phyloP scores from a whole-genome alignment of 495 filamentous ascomycete species.

The Friedmanniomyces endolithicus region DNA sequence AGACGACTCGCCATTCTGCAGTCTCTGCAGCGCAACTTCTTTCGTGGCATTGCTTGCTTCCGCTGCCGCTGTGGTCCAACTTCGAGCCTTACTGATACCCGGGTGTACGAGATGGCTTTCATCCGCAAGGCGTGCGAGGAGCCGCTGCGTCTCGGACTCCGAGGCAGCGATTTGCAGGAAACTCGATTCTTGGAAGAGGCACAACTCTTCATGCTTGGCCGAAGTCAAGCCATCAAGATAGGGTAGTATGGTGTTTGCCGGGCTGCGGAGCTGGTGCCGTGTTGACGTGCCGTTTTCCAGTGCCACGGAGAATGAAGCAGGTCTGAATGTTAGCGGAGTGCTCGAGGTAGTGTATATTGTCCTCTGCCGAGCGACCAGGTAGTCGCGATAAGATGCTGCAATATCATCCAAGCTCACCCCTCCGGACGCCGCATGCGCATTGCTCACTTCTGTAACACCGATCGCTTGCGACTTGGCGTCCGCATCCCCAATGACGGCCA shows the following conservation, averaged over 20 bases:
- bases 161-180: slow-evolving; percentile 22
- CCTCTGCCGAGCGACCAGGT: slow-evolving; percentile 6
- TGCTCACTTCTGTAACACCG: not conserved
- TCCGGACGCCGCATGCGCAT: not conserved
- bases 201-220: slow-evolving; percentile 8
- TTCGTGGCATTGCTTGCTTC: slow-evolving; percentile 1
- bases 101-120: slow-evolving; percentile 29
- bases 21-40: not conserved
- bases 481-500: slow-evolving; percentile 21
- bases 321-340: not conserved
- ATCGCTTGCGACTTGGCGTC: not conserved
- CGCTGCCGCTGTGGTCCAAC: slow-evolving; percentile 16
- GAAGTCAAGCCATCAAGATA: slow-evolving; percentile 4
- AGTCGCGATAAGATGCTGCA: slow-evolving; percentile 9
- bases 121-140: slow-evolving; percentile 23
- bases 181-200: slow-evolving; percentile 10
- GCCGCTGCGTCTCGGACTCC: slow-evolving; percentile 13
- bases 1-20: not conserved
- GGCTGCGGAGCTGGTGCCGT: not conserved
- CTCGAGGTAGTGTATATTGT: not conserved
- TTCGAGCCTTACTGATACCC: slow-evolving; percentile 7
- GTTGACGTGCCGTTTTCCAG: not conserved
- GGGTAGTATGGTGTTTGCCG: slow-evolving; percentile 9
- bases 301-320: not conserved
- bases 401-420: not conserved